phyloP scores from a whole-genome alignment of 1,284 basidiomycete species.

The Puccinia brachypodii region DNA sequence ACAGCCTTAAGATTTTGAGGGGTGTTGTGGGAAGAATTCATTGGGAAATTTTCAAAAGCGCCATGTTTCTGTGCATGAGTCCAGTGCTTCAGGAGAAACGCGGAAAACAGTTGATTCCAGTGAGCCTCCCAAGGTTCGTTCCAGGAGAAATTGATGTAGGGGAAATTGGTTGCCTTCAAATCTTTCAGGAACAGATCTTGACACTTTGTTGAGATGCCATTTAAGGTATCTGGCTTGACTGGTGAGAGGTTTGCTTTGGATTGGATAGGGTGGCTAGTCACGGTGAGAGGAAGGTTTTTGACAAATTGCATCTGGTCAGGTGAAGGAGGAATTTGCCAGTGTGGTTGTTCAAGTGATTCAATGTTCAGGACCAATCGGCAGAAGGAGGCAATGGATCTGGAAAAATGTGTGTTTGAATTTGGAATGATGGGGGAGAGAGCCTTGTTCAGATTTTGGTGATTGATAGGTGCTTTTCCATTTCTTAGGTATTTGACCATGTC shows the following conservation, averaged over 20 bases:
- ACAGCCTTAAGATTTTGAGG: background rate
- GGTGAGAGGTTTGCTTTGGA: background rate
- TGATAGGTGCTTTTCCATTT: background rate
- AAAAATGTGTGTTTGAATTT: background rate
- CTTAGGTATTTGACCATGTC: conserved; percentile 2
- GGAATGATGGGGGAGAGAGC: background rate
- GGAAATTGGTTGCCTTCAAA: background rate
- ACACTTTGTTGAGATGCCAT: background rate
- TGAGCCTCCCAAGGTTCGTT: background rate
- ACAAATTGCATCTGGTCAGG: background rate
- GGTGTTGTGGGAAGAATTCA: background rate
- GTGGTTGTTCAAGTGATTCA: background rate
- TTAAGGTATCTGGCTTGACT: background rate
- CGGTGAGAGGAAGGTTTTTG: background rate
- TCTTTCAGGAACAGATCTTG: background rate
- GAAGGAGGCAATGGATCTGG: background rate
- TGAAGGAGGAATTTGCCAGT: too few species aligned
- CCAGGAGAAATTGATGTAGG: background rate
- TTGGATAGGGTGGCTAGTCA: background rate
- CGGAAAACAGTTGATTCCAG: background rate
- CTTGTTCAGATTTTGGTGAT: background rate
- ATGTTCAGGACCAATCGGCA: background rate
- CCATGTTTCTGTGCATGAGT: background rate
- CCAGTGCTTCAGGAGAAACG: background rate
- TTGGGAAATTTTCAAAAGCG: background rate